Conservation (phyloP, 2,329 filamentous ascomycete species). For the Ophiostoma ips region DNA sequence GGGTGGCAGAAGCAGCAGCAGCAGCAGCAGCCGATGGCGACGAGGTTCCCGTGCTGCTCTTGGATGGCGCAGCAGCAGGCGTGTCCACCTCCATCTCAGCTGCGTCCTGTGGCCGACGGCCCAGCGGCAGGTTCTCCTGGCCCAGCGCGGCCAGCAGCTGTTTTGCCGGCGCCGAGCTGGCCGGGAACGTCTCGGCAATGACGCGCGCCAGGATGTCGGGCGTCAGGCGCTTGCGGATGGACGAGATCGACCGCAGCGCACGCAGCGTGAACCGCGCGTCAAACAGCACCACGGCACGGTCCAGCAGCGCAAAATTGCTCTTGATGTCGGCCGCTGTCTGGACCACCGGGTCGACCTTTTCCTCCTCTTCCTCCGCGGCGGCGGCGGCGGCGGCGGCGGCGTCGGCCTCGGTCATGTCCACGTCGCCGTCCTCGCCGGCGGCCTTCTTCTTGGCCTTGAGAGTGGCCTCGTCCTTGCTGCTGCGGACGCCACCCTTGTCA, state of each 20-base stretch:
- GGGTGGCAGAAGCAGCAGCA: slow-evolving; percentile 19
- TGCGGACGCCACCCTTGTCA: slow-evolving; percentile 43
- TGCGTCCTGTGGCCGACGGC: slow-evolving; percentile 34
- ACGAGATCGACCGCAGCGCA: slow-evolving; percentile 88
- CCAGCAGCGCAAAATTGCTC: slow-evolving; percentile 80
- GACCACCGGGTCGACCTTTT: slow-evolving; percentile 44
- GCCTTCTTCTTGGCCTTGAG: slow-evolving; percentile 50
- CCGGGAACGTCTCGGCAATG: slow-evolving; percentile 66
- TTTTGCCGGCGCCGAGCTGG: slow-evolving; percentile 41
- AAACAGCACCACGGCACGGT: slow-evolving; percentile 83
- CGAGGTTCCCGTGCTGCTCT: slow-evolving; percentile 29
- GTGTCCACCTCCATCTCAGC: slow-evolving; percentile 65
- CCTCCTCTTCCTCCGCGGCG: slow-evolving; percentile 10
- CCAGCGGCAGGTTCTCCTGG: slow-evolving; percentile 50
- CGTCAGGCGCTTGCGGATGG: slow-evolving; percentile 80
- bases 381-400: slow-evolving; percentile 32
- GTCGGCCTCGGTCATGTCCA: slow-evolving; percentile 52
- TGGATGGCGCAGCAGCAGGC: slow-evolving; percentile 23
- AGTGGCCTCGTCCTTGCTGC: slow-evolving; percentile 40
- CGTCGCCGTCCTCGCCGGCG: slow-evolving; percentile 59
- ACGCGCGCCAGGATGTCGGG: slow-evolving; percentile 68
- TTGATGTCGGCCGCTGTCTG: slow-evolving; percentile 72
- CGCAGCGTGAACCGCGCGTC: slow-evolving; percentile 90
- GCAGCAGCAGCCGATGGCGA: slow-evolving; percentile 2
- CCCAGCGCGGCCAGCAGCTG: slow-evolving; percentile 57